A percentile compares a stretch with the other conserved stretches of the same genome.
Conservation (phyloP, 1,284 basidiomycete species). For the Blastosporella zonata region DNA sequence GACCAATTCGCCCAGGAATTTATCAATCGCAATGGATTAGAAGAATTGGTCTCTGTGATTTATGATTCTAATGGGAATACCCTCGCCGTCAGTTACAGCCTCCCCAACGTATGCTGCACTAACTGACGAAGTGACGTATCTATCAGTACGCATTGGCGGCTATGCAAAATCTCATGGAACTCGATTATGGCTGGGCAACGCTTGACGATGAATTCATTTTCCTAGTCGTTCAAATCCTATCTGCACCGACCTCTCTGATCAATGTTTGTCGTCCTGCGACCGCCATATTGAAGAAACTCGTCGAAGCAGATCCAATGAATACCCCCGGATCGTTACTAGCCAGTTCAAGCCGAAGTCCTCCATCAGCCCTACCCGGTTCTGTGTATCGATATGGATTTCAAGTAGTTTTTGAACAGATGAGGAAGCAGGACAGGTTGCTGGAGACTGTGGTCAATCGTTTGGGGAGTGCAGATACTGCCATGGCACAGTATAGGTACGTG, state of each 20-base stretch:
- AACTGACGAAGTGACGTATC: constrained; percentile 9
- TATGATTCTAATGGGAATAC: constrained; percentile 76
- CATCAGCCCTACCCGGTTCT: constrained; percentile 55
- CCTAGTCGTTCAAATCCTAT: constrained; percentile 79
- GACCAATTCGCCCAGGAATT: constrained; percentile 88
- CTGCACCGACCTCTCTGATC: constrained; percentile 73
- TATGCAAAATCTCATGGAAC: constrained; percentile 85
- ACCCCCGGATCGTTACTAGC: constrained; percentile 55
- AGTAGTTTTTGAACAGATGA: constrained; percentile 80
- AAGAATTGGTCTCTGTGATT: constrained; percentile 75
- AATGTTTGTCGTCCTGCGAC: constrained; percentile 97
- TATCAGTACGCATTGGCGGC: constrained; percentile 76
- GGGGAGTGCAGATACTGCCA: constrained; percentile 79
- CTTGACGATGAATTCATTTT: constrained; percentile 74
- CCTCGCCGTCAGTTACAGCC: constrained; percentile 58
- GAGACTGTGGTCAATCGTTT: constrained; percentile 79
- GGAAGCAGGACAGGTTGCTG: constrained; percentile 59
- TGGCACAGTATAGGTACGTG: constrained; percentile 78
- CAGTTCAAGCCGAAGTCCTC: constrained; percentile 58
- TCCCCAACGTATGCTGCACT: constrained; percentile 5
- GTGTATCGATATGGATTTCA: constrained; percentile 82
- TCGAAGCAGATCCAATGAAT: constrained; percentile 74
- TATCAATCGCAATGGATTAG: constrained; percentile 73
- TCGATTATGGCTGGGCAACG: constrained; percentile 77
- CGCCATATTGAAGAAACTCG: constrained; percentile 86